Base-by-base conservation (phyloP, 257 asterid genomes). In the Scutellaria galericulata region DNA sequence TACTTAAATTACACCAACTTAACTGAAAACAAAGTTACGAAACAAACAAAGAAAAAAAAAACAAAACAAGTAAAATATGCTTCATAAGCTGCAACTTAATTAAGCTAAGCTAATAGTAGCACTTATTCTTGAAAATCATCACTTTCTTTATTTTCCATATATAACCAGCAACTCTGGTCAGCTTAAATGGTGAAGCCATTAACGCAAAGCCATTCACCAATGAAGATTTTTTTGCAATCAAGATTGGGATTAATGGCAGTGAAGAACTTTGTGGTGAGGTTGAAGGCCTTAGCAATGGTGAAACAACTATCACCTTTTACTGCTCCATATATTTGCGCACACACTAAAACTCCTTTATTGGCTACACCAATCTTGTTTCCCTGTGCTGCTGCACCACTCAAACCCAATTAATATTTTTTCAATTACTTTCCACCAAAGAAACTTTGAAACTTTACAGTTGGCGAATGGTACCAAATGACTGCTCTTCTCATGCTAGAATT, bases 251-350 rank as follows among this genome's bases (percentile, higher is more conserved):
- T 72, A n/a, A 72, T 37, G 15, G 51, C 2, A 20, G 7, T 20
- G 70, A 72, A 61, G 37, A 7, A 51, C 24, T 20, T 15, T 1
- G 64, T 18, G 1, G 70, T 72, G 77, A 61, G 63, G 13, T 62
- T 39, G 77, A 72, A 72, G 24, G 55, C 15, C 31, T 72, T 48
- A 2, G 64, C 9, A 6, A 72, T n/a, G 63, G 7, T 41, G 70
- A 72, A 72, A 27, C 76, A 71, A 71, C 66, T 45, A 18, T 71
- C 75, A 1, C 75, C 75, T 14, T 5, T 51, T 46, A 4, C 39
- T 39, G 76, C 76, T 71, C 76, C 66, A 13, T 59, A 71, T 2
- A 2, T 13, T 2, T 61, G 35, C 10, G 18, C 8, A 18, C 75
- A 71, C 7, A 47, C 4, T 59, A 71, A 35, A 20, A 12, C 3